Conservation (phyloP, 2,329 filamentous ascomycete genomes). For the Neopestalotiopsis rosae region DNA sequence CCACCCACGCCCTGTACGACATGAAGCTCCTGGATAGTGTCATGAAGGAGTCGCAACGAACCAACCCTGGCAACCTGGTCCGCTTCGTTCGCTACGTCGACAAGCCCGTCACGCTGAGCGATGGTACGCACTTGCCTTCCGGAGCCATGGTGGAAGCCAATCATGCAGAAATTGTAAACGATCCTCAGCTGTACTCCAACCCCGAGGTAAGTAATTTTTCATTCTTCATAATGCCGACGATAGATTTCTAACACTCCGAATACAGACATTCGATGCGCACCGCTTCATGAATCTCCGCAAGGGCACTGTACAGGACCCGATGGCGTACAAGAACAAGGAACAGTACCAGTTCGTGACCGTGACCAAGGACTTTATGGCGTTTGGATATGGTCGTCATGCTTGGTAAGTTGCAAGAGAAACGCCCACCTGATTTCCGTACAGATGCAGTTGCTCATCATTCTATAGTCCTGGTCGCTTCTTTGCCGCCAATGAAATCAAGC, state of each 20-base stretch:
- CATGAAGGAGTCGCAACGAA: constrained; percentile 39
- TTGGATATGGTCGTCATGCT: constrained; percentile 48
- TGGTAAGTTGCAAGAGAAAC: constrained; percentile 21
- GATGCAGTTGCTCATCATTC: background rate
- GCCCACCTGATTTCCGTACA: too few species aligned
- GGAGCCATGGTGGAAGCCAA: constrained; percentile 47
- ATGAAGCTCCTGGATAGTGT: constrained; percentile 45
- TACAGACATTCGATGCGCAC: constrained; percentile 38
- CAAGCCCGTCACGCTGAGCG: constrained; percentile 29
- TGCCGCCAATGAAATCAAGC: constrained; percentile 49
- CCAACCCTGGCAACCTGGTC: constrained; percentile 34
- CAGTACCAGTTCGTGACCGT: constrained; percentile 48
- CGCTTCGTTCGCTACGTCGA: constrained; percentile 50
- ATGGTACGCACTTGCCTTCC: constrained; percentile 40
- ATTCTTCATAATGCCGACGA: background rate
- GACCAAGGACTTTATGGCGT: constrained; percentile 38
- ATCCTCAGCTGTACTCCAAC: constrained; percentile 39
- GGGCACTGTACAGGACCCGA: constrained; percentile 28
- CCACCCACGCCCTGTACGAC: constrained; percentile 38
- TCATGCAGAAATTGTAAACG: constrained; percentile 35
- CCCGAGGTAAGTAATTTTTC: constrained; percentile 30
- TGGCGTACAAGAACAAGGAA: constrained; percentile 35
- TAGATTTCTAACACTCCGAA: background rate
- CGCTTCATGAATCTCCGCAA: constrained; percentile 41
- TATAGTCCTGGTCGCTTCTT: constrained; percentile 45